phyloP scores from a whole-genome alignment of 306 rosid genomes.

The Vigna trinervia region DNA sequence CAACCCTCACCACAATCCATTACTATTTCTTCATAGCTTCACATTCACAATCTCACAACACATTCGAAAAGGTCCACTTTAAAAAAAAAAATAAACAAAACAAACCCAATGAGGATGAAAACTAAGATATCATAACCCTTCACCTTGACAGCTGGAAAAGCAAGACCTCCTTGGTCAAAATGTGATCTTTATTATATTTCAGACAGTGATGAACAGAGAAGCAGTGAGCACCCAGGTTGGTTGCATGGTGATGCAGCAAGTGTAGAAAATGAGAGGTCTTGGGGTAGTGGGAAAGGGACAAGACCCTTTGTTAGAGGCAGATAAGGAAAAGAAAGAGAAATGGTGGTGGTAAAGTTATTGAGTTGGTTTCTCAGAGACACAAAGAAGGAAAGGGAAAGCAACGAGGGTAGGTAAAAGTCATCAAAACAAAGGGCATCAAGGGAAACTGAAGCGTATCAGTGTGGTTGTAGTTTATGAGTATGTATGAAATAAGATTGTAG shows the following conservation, averaged over 20 bases:
- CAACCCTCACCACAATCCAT: neutral
- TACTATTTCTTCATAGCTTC: neutral
- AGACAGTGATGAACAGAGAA: slow-evolving; percentile 45
- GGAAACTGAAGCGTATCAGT: slow-evolving; percentile 45
- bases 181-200: slow-evolving; percentile 37
- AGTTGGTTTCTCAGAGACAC: slow-evolving; percentile 34
- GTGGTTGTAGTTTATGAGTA: slow-evolving; percentile 4
- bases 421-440: slow-evolving; percentile 47
- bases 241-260: slow-evolving; percentile 42
- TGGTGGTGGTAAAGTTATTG: slow-evolving; percentile 15
- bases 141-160: slow-evolving; percentile 40
- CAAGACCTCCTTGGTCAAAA: slow-evolving; percentile 33
- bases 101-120: neutral
- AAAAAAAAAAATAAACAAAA: neutral
- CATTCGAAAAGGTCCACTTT: slow-evolving; percentile 20
- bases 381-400: slow-evolving; percentile 31
- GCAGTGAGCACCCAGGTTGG: slow-evolving; percentile 22
- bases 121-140: slow-evolving; percentile 3
- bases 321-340: slow-evolving; percentile 34
- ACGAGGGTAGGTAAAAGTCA: slow-evolving; percentile 50
- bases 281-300: slow-evolving; percentile 47
- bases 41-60: slow-evolving; percentile 8
- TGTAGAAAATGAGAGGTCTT: slow-evolving; percentile 31
- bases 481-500: slow-evolving; percentile 10
- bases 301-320: slow-evolving; percentile 25